Conservation (phyloP, 2,329 filamentous ascomycete genomes). For the Sclerotinia glacialis region DNA sequence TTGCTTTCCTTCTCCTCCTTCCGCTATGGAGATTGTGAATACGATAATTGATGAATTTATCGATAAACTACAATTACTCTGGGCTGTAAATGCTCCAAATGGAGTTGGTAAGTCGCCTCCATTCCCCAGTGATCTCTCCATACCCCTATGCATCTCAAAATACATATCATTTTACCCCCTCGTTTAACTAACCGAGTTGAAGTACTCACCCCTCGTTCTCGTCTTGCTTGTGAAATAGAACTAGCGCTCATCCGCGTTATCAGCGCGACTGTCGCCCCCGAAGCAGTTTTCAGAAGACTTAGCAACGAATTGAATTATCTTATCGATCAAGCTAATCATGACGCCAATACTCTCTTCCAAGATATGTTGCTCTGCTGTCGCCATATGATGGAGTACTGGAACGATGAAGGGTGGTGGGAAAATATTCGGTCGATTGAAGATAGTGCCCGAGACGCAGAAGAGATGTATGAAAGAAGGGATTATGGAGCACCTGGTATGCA, state of each 20-base stretch:
- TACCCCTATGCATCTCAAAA: accelerated
- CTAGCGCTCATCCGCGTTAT: not conserved
- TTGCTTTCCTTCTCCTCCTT: not conserved
- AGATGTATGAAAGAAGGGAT: not conserved
- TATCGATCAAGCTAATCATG: not conserved
- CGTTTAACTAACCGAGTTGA: not conserved
- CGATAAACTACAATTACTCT: not conserved
- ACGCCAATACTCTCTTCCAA: not conserved
- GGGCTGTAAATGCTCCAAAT: not conserved
- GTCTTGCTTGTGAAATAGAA: not conserved
- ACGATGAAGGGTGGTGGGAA: not conserved
- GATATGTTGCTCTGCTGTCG: not conserved
- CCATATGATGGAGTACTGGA: not conserved
- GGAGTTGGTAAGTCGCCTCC: not conserved
- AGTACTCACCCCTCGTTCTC: not conserved
- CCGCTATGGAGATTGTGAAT: not conserved
- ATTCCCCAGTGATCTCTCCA: not conserved
- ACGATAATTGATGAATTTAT: not conserved
- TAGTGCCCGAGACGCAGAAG: not conserved
- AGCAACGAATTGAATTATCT: not conserved
- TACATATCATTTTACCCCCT: not conserved
- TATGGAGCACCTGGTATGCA: not conserved
- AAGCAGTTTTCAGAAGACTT: not conserved
- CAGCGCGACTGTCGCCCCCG: not conserved
- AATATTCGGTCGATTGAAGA: not conserved